Base-by-base conservation (phyloP, 345 rosid genomes). In the Odontarrhena argentea region DNA sequence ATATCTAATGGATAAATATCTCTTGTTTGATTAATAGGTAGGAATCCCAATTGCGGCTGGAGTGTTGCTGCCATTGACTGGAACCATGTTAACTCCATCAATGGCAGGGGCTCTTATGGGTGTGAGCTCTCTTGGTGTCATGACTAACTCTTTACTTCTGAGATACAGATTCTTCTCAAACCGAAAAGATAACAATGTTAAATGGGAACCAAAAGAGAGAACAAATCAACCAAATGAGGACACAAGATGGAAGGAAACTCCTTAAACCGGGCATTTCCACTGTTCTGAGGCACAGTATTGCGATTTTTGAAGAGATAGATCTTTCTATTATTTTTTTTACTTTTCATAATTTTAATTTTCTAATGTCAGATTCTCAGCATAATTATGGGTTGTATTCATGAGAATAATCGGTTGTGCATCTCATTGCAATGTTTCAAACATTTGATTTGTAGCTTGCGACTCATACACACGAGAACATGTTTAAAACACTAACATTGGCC, bases 91-190 rank as follows among this genome's bases (percentile, higher is more conserved):
- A 67, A 93, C 96, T 48, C 98, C 98, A 56, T 93, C 97, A 30
- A 93, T 93, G 30, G 97, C 98, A 0, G 97, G 98, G 60, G 98
- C 89, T 38, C 94, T 90, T 8, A 93, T 93, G 98, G 97, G 98
- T 68, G 77, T 93, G 56, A 93, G 98, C 78, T 93, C 98, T 13
- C 71, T 93, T 0, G 98, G 98, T 5, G 98, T 90, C 69, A 87
- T 88, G 97, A 77, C 96, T 45, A 90, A 93, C 69, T 93, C 98
- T 7, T 70, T 93, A 78, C 84, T 88, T 57, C 64, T 93, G 70
- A 83, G 96, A 67, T 70, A 85, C 28, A 86, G 73, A 74, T 85
- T 86, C 70, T 78, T 81, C 77, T 72, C 82, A 1, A 81, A 79
- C 71, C 83, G 60, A 60, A 49, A 38, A 53, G 51, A 48, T 15